Conservation (phyloP, 2,329 filamentous ascomycete species). For the Fusarium humuli region DNA sequence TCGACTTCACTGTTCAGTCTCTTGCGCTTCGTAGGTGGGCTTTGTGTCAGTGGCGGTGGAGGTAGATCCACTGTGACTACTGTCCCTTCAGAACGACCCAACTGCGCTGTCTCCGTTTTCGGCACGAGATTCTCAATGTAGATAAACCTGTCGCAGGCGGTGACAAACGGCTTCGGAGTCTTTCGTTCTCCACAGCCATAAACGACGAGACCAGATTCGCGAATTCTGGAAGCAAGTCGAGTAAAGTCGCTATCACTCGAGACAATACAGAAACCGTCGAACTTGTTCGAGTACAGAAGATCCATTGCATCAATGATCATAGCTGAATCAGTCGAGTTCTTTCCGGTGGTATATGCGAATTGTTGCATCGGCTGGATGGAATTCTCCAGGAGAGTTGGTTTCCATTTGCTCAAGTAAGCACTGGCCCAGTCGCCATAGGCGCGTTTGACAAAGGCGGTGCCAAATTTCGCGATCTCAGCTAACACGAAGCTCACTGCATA, state of each 20-base stretch:
- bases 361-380: conserved; percentile 54
- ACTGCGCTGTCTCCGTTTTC: background rate
- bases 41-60: background rate
- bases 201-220: conserved; percentile 37
- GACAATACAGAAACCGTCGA: conserved; percentile 51
- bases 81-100: background rate
- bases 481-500: conserved; percentile 36
- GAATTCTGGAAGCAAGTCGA: conserved; percentile 50
- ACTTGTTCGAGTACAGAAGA: conserved; percentile 49
- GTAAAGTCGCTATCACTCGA: conserved; percentile 54
- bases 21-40: background rate
- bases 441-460: conserved; percentile 47
- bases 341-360: conserved; percentile 52
- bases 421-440: conserved; percentile 54
- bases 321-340: conserved; percentile 52
- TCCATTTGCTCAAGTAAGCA: conserved; percentile 46
- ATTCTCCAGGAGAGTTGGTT: conserved; percentile 47
- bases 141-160: conserved; percentile 51
- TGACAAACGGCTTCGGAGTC: conserved; percentile 50
- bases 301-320: conserved; percentile 56
- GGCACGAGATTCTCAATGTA: conserved; percentile 43
- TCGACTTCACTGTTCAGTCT: background rate
- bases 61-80: background rate
- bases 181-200: conserved; percentile 52
- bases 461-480: conserved; percentile 51